Evolutionary conservation across 352 stramenopile species (phyloP).

Genomic region (Phytophthora quininea): DNA sequence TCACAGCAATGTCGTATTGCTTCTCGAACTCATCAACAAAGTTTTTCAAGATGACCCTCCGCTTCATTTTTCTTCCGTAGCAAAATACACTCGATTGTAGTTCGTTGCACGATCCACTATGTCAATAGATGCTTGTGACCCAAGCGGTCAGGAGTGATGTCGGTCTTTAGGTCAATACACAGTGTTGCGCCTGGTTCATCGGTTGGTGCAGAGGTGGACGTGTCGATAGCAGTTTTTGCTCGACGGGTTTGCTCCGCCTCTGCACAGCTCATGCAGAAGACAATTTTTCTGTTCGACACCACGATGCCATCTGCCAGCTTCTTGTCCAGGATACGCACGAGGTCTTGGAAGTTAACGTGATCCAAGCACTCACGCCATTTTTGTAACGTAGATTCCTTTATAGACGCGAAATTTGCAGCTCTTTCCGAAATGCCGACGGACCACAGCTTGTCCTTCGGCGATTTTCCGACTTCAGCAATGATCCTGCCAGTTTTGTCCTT

Average conservation of each 20-base stretch:
- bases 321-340: constrained; percentile 9
- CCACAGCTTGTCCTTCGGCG: too few species aligned
- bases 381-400: neutral
- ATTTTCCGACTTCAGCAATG: too few species aligned
- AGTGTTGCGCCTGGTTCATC: constrained; percentile 9
- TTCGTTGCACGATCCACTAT: constrained; percentile 12
- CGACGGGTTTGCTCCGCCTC: constrained; percentile 13
- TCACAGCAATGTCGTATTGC: neutral
- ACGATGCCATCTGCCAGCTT: neutral
- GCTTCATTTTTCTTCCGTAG: constrained; percentile 6
- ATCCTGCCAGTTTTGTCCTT: too few species aligned
- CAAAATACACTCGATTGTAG: constrained; percentile 11
- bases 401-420: neutral
- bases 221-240: constrained; percentile 1
- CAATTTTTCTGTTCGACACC: neutral
- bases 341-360: constrained; percentile 14
- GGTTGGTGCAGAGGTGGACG: constrained; percentile 10
- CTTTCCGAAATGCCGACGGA: neutral
- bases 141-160: constrained; percentile 8
- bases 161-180: constrained; percentile 12
- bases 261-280: constrained; percentile 20
- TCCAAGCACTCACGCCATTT: neutral
- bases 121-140: constrained; percentile 15
- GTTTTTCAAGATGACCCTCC: constrained; percentile 1
- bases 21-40: constrained; percentile 12